Evolutionary conservation across 176 grass and related monocot genomes (phyloP).

Genomic region (Carex parvula): DNA sequence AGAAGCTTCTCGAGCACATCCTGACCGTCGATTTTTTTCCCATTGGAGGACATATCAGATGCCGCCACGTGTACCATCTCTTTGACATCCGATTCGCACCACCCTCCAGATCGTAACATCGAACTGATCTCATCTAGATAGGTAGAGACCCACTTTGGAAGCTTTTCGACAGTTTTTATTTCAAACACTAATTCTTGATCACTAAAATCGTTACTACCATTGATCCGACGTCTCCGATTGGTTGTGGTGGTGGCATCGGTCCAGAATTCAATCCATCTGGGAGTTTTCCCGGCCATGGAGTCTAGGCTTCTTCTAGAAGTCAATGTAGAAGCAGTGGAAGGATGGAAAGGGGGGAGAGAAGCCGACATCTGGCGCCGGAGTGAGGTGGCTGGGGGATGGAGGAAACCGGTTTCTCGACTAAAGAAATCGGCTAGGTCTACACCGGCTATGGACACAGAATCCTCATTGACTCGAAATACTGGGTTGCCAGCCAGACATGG

Average conservation of each 20-base stretch:
- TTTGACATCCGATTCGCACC: conserved; percentile 45
- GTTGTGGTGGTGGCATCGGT: conserved; percentile 43
- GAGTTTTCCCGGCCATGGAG: conserved; percentile 58
- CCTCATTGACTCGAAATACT: conserved; percentile 61
- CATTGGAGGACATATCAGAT: not conserved
- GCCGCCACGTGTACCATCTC: conserved; percentile 45
- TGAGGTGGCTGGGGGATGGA: conserved; percentile 29
- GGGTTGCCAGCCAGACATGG: conserved; percentile 67
- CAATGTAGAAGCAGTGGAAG: conserved; percentile 12
- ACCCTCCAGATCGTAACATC: conserved; percentile 47
- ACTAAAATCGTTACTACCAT: not conserved
- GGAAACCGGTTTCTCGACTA: conserved; percentile 45
- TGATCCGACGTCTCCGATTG: conserved; percentile 17
- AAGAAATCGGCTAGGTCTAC: conserved; percentile 64
- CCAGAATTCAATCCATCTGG: conserved; percentile 84
- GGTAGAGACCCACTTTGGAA: conserved; percentile 39
- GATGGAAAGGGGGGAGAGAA: conserved; percentile 28
- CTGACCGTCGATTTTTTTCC: conserved; percentile 11
- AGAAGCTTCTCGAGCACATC: conserved; percentile 21
- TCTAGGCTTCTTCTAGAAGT: conserved; percentile 53
- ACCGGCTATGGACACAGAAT: conserved; percentile 48
- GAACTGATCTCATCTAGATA: conserved; percentile 42
- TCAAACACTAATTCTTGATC: conserved; percentile 14
- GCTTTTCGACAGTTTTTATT: not conserved
- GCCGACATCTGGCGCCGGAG: conserved; percentile 53